Conservation (phyloP, 495 filamentous ascomycete genomes). For the Alectoria sarmentosa region DNA sequence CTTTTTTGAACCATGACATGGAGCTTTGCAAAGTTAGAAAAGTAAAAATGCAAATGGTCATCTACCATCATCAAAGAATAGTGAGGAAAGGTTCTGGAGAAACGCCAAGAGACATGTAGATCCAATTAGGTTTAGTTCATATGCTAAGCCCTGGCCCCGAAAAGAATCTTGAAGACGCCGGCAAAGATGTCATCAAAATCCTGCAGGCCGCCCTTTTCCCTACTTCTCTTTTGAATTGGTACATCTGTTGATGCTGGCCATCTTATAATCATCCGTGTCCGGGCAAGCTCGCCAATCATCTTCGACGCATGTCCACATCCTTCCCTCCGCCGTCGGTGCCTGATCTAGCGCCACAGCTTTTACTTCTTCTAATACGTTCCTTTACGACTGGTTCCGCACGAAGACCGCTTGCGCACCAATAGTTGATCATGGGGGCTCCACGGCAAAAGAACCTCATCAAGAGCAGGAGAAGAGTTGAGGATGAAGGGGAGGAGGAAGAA, state of each 20-base stretch:
- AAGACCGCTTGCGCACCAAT: not conserved
- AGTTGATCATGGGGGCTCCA: slow-evolving; percentile 47
- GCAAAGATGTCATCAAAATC: slow-evolving; percentile 17
- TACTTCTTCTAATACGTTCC: not conserved
- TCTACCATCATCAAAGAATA: not conserved
- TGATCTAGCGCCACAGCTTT: slow-evolving; percentile 19
- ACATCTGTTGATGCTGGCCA: slow-evolving; percentile 14
- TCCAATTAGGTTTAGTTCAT: slow-evolving; percentile 14
- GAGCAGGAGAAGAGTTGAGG: slow-evolving; percentile 69
- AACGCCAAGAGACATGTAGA: slow-evolving; percentile 4
- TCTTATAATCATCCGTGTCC: slow-evolving; percentile 13
- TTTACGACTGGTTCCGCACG: not conserved
- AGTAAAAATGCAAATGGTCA: not conserved
- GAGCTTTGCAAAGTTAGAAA: not conserved
- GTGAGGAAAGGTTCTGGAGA: not conserved
- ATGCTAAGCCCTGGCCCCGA: not conserved
- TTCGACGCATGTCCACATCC: slow-evolving; percentile 1
- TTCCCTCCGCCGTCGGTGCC: slow-evolving; percentile 17
- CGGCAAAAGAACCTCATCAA: slow-evolving; percentile 67
- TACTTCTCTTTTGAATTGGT: not conserved
- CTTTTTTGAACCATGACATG: not conserved
- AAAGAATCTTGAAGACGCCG: slow-evolving; percentile 7
- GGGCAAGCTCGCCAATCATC: not conserved
- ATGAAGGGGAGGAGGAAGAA: slow-evolving; percentile 68
- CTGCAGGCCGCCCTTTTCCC: slow-evolving; percentile 3